These are phyloP conservation scores for Moniliella sp. DNA, from an alignment of 1,284 basidiomycete genomes.

Conservation along the genomic window DNA sequence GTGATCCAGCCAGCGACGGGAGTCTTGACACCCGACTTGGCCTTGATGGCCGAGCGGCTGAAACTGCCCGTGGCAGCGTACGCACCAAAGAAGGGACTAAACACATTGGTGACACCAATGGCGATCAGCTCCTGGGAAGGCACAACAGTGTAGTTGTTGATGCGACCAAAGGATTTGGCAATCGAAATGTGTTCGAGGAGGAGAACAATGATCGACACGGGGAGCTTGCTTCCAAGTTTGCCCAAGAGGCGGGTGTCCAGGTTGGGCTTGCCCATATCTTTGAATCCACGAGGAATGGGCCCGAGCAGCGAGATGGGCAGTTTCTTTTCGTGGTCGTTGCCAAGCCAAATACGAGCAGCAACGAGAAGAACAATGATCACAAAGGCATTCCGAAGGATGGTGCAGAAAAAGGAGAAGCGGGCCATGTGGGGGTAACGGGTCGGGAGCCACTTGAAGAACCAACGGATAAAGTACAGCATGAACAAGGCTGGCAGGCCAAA, in stretches of 20 bases:
- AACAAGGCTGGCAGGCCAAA: slow-evolving; percentile 62
- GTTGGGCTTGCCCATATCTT: slow-evolving; percentile 51
- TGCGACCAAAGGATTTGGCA: slow-evolving; percentile 68
- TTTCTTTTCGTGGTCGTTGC: slow-evolving; percentile 36
- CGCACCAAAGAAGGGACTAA: slow-evolving; percentile 49
- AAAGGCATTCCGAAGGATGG: slow-evolving; percentile 27
- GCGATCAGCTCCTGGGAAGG: slow-evolving; percentile 92
- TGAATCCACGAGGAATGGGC: slow-evolving; percentile 42
- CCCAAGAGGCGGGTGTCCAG: slow-evolving; percentile 48
- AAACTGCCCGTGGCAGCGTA: slow-evolving; percentile 96
- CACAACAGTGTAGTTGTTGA: slow-evolving; percentile 92
- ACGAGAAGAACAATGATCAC: slow-evolving; percentile 40
- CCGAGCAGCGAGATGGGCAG: slow-evolving; percentile 69
- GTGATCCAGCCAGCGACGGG: slow-evolving; percentile 72
- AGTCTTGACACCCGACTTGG: slow-evolving; percentile 84
- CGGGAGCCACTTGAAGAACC: slow-evolving; percentile 43
- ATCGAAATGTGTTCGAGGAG: slow-evolving; percentile 92
- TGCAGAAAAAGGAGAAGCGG: slow-evolving; percentile 40
- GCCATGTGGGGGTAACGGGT: slow-evolving; percentile 52
- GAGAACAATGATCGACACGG: slow-evolving; percentile 79
- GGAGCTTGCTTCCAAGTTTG: slow-evolving; percentile 56
- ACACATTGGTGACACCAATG: slow-evolving; percentile 70
- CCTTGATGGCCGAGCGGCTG: slow-evolving; percentile 83
- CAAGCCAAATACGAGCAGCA: slow-evolving; percentile 27
- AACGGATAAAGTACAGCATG: slow-evolving; percentile 55